Percentiles rank a stretch among this genome's conserved stretches.
Conservation (phyloP, 352 stramenopile species). For the Phytophthora uliginosa region DNA sequence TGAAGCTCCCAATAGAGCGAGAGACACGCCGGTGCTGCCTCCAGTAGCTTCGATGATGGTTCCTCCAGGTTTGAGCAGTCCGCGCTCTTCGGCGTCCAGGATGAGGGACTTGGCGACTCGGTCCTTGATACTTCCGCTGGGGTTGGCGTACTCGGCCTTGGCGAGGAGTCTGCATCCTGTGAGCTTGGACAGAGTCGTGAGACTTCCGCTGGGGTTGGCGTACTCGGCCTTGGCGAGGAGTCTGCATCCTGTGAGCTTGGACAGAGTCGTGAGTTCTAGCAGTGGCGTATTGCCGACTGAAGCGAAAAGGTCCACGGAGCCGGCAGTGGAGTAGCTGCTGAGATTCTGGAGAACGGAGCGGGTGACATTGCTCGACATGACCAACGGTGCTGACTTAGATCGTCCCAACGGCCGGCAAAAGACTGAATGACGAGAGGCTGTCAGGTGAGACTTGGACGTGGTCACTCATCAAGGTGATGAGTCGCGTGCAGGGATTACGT, state of each 20-base stretch:
- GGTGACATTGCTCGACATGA: not conserved
- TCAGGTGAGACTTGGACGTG: not conserved
- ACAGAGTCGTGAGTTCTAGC: slow-evolving; percentile 74
- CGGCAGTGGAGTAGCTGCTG: not conserved
- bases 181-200: slow-evolving; percentile 71
- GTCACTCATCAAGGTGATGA: slow-evolving; percentile 22
- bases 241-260: slow-evolving; percentile 74
- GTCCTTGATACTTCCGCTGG: slow-evolving; percentile 96
- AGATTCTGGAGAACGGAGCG: not conserved
- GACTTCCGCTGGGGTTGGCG: slow-evolving; percentile 93
- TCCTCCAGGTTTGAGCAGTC: slow-evolving; percentile 76
- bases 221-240: slow-evolving; percentile 88
- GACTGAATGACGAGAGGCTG: slow-evolving; percentile 10
- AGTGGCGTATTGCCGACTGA: slow-evolving; percentile 85
- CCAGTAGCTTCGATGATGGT: slow-evolving; percentile 88
- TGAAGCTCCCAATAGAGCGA: slow-evolving; percentile 90
- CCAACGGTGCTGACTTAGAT: not conserved
- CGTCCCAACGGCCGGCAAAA: not conserved
- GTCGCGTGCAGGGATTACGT: slow-evolving; percentile 2
- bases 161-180: slow-evolving; percentile 83
- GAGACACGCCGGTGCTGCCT: slow-evolving; percentile 94
- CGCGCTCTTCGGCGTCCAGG: slow-evolving; percentile 89
- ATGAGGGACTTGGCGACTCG: slow-evolving; percentile 95
- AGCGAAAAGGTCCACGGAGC: slow-evolving; percentile 51
- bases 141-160: slow-evolving; percentile 92